Base-by-base conservation (phyloP, 352 stramenopile species). In the Globisporangium perplexum region DNA sequence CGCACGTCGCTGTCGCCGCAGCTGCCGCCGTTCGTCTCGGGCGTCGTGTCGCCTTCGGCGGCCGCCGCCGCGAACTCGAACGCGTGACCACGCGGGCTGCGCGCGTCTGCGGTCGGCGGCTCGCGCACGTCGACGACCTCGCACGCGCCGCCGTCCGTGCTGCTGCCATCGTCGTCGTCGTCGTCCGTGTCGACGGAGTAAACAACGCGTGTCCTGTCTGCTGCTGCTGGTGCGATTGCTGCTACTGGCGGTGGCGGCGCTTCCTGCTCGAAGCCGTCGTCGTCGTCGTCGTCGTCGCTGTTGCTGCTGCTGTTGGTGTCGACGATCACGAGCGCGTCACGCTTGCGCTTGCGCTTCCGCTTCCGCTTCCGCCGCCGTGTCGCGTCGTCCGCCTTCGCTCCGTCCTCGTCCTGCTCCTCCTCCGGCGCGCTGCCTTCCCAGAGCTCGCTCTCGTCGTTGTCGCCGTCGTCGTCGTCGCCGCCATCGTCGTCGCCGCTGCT, bases 101-200 rank as follows among this genome's bases (percentile, higher is more conserved):
- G 23, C 23, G 7, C 42, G 4, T 33, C n/a, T 4, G 41, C 39
- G 22, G n/a, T 46, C 35, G 23, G 36, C 48, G n/a, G 14, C 33
- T 35, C 35, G 45, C 20, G 15, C 4, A 22, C 22, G n/a, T 17
- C 35, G 22, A 50, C 53, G 23, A 59, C 26, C 24, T 60, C 56
- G 28, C 45, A 48, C 17, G 26, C 53, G 18, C 35, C 30, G 4
- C 33, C 38, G 8, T 46, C 28, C 2, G 10, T 28, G 30, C 47
- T 45, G 18, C 39, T 15, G 8, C 47, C 35, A 15, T 70, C 59
- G 20, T 41, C 57, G 24, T 57, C 63, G 18, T 66, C 62, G 15
- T 51, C 67, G 28, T 66, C 66, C 42, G 59, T 77, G 50, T 74
- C 68, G n/a, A 80, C 59, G 11, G 55, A 63, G 26, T 75, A 50